phyloP scores from a whole-genome alignment of 2,329 filamentous ascomycete species.

The Fusarium caatingaense region DNA sequence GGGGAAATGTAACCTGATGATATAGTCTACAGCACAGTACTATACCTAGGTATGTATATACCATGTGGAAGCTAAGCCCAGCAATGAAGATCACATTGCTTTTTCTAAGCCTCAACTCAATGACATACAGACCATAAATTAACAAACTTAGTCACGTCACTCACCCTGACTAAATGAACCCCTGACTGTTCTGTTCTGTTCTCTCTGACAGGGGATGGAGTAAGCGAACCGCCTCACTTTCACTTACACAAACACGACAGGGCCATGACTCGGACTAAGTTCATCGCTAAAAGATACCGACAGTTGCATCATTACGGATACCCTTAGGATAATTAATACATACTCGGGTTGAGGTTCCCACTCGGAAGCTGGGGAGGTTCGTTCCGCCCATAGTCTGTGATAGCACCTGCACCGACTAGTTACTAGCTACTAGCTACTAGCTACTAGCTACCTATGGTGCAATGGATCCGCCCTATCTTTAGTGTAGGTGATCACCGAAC shows the following conservation, averaged over 20 bases:
- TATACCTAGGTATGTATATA: background rate
- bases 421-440: background rate
- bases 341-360: background rate
- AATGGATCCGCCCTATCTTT: background rate
- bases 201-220: too few relatives aligned
- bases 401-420: background rate
- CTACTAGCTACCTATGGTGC: background rate
- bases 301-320: background rate
- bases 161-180: background rate
- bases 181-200: background rate
- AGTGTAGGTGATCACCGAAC: background rate
- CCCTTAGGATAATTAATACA: background rate
- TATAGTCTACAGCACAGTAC: background rate
- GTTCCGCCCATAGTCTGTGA: slow-evolving; percentile 9
- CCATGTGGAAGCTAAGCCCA: background rate
- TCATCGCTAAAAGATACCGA: slow-evolving; percentile 1
- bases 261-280: slow-evolving; percentile 33
- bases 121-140: background rate
- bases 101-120: slow-evolving; percentile 18
- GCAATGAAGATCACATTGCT: slow-evolving; percentile 9
- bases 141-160: background rate
- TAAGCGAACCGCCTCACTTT: slow-evolving; percentile 30
- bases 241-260: slow-evolving; percentile 24
- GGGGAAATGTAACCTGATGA: background rate
- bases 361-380: slow-evolving; percentile 5